A percentile compares a stretch with the other conserved stretches of the same genome.
Conservation (phyloP, 306 rosid genomes). For the Castanea mollissima region DNA sequence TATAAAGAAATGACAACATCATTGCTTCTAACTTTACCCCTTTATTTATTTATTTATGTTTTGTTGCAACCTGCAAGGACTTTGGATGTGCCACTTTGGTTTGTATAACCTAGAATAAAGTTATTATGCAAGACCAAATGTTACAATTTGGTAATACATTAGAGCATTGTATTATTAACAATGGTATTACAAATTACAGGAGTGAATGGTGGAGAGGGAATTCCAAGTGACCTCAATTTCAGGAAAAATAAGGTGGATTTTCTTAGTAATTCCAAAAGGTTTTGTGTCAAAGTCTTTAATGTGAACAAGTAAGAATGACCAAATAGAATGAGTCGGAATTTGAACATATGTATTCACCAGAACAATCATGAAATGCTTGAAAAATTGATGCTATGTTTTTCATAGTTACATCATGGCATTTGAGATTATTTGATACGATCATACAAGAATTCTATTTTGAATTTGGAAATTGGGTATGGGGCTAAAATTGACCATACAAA, state of each 20-base stretch:
- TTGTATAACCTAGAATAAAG: neutral
- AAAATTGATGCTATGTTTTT: no score
- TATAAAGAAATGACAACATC: neutral
- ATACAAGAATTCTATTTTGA: neutral
- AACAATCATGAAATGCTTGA: no score
- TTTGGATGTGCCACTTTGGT: neutral
- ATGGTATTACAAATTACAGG: neutral
- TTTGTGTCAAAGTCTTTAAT: no score
- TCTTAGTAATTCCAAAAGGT: no score
- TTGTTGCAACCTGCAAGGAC: neutral
- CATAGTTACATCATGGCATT: neutral
- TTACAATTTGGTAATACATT: neutral
- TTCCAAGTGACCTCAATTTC: neutral
- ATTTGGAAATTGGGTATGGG: neutral
- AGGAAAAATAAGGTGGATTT: neutral
- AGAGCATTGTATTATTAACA: no score
- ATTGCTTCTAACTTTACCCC: neutral
- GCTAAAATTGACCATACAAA: neutral
- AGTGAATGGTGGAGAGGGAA: neutral
- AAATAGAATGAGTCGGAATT: no score
- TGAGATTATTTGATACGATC: neutral
- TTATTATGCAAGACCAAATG: neutral
- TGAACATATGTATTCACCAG: no score
- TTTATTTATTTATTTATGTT: neutral
- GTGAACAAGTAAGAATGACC: no score